Conservation (phyloP, 805 yeast species). For the Scheffersomyces ergatensis region DNA sequence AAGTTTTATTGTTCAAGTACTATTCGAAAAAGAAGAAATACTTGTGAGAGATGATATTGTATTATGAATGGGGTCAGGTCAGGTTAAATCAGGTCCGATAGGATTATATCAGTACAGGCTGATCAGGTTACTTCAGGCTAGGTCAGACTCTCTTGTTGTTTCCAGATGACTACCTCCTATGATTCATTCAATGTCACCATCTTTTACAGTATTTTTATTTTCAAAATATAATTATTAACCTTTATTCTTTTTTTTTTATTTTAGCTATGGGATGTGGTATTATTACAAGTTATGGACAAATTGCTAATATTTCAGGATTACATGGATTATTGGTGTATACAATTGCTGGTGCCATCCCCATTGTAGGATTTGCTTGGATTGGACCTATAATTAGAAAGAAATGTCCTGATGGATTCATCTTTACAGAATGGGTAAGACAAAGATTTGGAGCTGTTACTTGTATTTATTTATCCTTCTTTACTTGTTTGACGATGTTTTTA, state of each 20-base stretch:
- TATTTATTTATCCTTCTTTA: constrained; percentile 73
- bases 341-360: constrained; percentile 77
- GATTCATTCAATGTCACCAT: too few species aligned
- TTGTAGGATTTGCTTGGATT: constrained; percentile 73
- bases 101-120: too few species aligned
- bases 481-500: constrained; percentile 79
- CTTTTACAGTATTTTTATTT: too few species aligned
- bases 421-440: constrained; percentile 91
- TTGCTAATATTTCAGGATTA: constrained; percentile 81
- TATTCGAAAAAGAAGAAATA: neutral
- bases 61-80: too few species aligned
- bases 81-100: too few species aligned
- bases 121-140: too few species aligned
- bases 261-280: constrained; percentile 87
- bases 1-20: constrained; percentile 21
- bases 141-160: too few species aligned
- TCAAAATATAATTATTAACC: too few species aligned
- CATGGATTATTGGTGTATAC: constrained; percentile 86
- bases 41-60: constrained; percentile 1
- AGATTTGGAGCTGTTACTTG: constrained; percentile 75
- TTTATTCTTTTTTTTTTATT: neutral
- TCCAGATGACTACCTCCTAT: too few species aligned
- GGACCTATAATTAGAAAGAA: constrained; percentile 78
- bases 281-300: constrained; percentile 79
- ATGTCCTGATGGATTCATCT: constrained; percentile 87